Evolutionary conservation across 805 yeast species (phyloP).

Genomic region (Wickerhamiella sorbophila): DNA sequence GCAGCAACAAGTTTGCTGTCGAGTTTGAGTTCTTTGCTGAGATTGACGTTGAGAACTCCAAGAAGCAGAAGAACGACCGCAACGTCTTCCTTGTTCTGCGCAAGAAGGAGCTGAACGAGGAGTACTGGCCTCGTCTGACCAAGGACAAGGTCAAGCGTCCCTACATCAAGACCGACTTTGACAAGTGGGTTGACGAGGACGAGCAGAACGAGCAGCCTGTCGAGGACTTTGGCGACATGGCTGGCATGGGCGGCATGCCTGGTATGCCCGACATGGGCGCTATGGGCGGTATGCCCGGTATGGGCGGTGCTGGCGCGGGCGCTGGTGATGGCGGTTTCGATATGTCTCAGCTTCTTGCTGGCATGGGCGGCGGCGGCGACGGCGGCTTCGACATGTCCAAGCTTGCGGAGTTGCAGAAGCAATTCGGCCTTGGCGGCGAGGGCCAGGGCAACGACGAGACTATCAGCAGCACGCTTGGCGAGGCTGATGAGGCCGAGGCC

Average conservation of each 20-base stretch:
- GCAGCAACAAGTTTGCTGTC: conserved; percentile 38
- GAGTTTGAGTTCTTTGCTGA: conserved; percentile 63
- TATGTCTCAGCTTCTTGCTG: conserved; percentile 16
- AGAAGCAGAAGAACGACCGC: conserved; percentile 45
- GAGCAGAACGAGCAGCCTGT: conserved; percentile 70
- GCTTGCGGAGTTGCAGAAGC: conserved; percentile 11
- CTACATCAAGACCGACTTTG: conserved; percentile 85
- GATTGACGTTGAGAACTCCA: conserved; percentile 52
- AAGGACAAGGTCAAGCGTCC: conserved; percentile 71
- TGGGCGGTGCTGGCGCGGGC: conserved; percentile 30
- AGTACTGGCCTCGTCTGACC: conserved; percentile 91
- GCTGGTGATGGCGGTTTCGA: conserved; percentile 21
- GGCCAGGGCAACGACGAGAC: conserved; percentile 13
- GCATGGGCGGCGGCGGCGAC: conserved; percentile 17
- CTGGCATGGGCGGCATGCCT: conserved; percentile 26
- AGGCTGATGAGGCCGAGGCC: conserved; percentile 14
- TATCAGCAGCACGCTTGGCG: conserved; percentile 12
- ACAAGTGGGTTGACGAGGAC: conserved; percentile 97
- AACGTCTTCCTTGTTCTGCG: conserved; percentile 49
- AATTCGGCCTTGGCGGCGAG: conserved; percentile 10
- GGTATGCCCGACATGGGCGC: conserved; percentile 26
- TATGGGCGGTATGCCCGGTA: conserved; percentile 26
- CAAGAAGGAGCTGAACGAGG: conserved; percentile 53
- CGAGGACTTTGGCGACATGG: conserved; percentile 26
- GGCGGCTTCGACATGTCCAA: conserved; percentile 21